phyloP scores from a whole-genome alignment of 1,284 basidiomycete species.

The Naganishia sp. region DNA sequence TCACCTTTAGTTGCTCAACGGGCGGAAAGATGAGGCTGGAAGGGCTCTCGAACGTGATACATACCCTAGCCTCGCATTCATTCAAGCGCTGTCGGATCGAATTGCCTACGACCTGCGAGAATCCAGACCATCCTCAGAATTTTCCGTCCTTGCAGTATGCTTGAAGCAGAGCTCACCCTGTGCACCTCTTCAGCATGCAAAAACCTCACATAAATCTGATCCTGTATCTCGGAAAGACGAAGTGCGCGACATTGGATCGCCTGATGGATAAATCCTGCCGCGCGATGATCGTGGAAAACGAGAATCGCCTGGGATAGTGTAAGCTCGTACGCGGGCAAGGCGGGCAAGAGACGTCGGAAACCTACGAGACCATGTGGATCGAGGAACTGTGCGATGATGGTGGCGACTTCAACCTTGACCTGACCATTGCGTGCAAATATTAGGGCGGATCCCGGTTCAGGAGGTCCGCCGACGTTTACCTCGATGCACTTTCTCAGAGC shows the following conservation, averaged over 20 bases:
- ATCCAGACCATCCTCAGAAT: not conserved
- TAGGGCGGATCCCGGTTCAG: not conserved
- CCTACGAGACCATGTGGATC: constrained; percentile 19
- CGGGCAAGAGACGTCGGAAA: not conserved
- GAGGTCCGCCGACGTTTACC: not conserved
- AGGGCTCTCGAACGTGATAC: constrained; percentile 16
- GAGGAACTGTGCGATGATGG: constrained; percentile 6
- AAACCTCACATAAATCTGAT: constrained; percentile 23
- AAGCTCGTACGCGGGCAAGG: too few species aligned
- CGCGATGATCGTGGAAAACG: constrained; percentile 22
- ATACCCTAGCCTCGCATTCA: constrained; percentile 18
- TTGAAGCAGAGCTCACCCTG: not conserved
- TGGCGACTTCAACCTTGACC: constrained; percentile 5
- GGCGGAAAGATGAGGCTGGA: constrained; percentile 22
- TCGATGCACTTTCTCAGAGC: not conserved
- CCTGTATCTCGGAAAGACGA: not conserved
- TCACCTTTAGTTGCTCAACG: constrained; percentile 19
- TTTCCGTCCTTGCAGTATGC: too few species aligned
- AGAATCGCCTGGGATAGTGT: constrained; percentile 1
- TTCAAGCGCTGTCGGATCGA: constrained; percentile 9
- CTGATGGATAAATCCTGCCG: constrained; percentile 18
- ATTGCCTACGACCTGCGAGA: constrained; percentile 6
- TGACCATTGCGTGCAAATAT: not conserved
- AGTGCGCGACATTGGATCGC: constrained; percentile 22
- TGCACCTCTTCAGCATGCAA: constrained; percentile 14